Evolutionary conservation across 805 yeast genomes (phyloP).

Genomic region (Barnettozyma sucrosica): DNA sequence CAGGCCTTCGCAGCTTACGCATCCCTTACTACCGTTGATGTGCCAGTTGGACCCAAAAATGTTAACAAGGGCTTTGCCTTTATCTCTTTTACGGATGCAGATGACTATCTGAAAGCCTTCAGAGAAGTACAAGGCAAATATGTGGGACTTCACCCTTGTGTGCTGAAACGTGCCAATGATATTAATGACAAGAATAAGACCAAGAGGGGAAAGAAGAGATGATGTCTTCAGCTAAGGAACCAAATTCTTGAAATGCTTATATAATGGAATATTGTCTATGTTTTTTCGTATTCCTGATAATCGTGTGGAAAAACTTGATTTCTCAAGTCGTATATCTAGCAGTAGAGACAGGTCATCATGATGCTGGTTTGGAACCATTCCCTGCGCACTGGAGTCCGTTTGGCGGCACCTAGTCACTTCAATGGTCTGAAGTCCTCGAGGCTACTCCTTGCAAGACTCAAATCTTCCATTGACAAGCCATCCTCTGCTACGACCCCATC

Average conservation of each 20-base stretch:
- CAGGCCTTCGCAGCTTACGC: constrained; percentile 48
- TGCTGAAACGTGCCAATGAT: constrained; percentile 53
- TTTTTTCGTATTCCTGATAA: no score
- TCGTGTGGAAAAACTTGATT: not conserved
- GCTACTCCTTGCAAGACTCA: constrained; percentile 4
- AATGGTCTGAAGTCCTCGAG: not conserved
- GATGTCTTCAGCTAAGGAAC: not conserved
- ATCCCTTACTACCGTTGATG: constrained; percentile 51
- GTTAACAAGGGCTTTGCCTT: constrained; percentile 65
- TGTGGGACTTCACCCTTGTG: constrained; percentile 69
- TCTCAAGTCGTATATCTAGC: no score
- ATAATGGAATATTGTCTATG: no score
- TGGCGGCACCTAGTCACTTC: not conserved
- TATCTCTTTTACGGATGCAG: constrained; percentile 58
- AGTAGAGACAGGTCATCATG: not conserved
- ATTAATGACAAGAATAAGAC: constrained; percentile 6
- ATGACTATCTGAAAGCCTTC: constrained; percentile 65
- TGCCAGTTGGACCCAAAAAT: constrained; percentile 44
- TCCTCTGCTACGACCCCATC: not conserved
- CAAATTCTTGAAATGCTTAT: no score
- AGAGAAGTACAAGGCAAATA: constrained; percentile 74
- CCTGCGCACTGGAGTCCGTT: not conserved
- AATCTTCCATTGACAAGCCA: constrained; percentile 5
- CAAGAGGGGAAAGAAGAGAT: not conserved
- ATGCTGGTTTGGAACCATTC: not conserved